Conservation (phyloP, 1,139 yeast species). For the Pichia sp. region DNA sequence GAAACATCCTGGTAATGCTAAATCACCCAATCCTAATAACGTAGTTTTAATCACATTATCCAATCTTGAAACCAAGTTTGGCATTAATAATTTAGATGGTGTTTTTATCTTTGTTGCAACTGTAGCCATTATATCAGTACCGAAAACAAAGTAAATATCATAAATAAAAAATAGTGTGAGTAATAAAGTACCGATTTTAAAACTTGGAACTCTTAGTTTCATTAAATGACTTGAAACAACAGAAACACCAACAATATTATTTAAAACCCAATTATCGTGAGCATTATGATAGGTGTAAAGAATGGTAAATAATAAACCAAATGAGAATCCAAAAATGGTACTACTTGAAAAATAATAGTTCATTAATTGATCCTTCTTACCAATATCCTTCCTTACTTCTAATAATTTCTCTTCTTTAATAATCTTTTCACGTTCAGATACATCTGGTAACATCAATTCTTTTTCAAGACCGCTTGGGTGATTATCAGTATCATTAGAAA, state of each 20-base stretch:
- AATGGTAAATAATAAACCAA: slow-evolving; percentile 26
- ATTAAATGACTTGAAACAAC: slow-evolving; percentile 28
- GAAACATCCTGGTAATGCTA: slow-evolving; percentile 51
- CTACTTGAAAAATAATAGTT: slow-evolving; percentile 35
- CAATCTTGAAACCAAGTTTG: slow-evolving; percentile 27
- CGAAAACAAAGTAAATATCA: slow-evolving; percentile 63
- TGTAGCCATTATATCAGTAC: slow-evolving; percentile 53
- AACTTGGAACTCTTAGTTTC: slow-evolving; percentile 31
- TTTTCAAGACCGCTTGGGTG: slow-evolving; percentile 29
- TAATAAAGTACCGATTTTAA: slow-evolving; percentile 40
- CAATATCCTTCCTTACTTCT: slow-evolving; percentile 22
- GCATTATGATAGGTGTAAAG: slow-evolving; percentile 28
- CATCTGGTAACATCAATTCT: slow-evolving; percentile 21
- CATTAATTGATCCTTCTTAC: slow-evolving; percentile 27
- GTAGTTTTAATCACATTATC: slow-evolving; percentile 25
- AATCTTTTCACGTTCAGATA: slow-evolving; percentile 23
- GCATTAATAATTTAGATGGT: slow-evolving; percentile 51
- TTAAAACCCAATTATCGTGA: slow-evolving; percentile 32
- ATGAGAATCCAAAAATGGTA: slow-evolving; percentile 28
- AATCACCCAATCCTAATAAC: slow-evolving; percentile 54
- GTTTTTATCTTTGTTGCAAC: slow-evolving; percentile 54
- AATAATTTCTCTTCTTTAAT: slow-evolving; percentile 21
- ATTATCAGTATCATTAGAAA: slow-evolving; percentile 30
- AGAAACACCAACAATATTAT: slow-evolving; percentile 33
- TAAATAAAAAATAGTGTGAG: slow-evolving; percentile 49